Evolutionary conservation across 75 land plant species (phyloP), one percentile per base, ranked within the genome.

Genomic region (Pinus albicaulis): DNA sequence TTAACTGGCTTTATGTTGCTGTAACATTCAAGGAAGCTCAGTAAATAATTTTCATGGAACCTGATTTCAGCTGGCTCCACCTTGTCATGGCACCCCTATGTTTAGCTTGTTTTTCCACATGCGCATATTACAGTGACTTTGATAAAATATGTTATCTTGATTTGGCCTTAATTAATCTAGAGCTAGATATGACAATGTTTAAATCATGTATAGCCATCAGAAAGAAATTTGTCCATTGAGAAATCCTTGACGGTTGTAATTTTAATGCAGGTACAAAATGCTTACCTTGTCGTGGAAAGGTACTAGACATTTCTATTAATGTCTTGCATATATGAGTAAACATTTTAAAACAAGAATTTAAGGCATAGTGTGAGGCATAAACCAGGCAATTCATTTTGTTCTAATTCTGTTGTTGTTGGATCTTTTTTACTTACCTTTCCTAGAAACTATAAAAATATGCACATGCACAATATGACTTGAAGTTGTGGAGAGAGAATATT

Each of bases 201-300:
- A 12, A 64, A 31, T 17, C 68, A 28, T 31, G 7, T 44, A 68
- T 48, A 8, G 10, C 8, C 52, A 48, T 48, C 52, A 48, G 52
- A 48, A 48, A 48, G 52, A 48, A 48, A 10, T 48, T 11, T 48
- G 52, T 48, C 11, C 11, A 48, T 48, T 66, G 20, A 7, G 16
- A 66, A 36, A 38, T 66, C 44, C 20, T 66, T 66, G 48, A 66
- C n/a, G 12, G 38, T 66, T 31, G 28, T 22, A 66, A 17, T 66
- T 20, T 66, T 58, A 59, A 71, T 79, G 68, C 80, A 88, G 90
- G 87, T 88, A 71, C 90, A 88, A 69, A 81, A 85, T 64, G 85
- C 80, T 16, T 88, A 80, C 34, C 36, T 85, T 25, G 74, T 76
- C 36, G 28, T 66, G 12, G 90, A 82, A 63, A 88, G 85, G 90